Evolutionary conservation across 2,329 filamentous ascomycete species (phyloP).

Genomic region (Clarireedia homoeocarpa): DNA sequence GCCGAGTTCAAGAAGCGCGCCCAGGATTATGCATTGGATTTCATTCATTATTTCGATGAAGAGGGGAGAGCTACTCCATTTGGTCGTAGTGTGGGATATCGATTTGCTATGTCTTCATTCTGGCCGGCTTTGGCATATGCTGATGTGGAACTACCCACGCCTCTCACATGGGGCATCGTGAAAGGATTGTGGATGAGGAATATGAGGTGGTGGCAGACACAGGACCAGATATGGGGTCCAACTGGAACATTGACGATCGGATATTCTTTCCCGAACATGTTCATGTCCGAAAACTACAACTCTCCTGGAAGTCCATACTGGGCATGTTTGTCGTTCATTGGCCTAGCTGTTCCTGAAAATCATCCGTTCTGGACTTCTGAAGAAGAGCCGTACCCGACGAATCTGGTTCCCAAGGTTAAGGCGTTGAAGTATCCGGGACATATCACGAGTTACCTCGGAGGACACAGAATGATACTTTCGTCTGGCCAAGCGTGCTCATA

Average conservation of each 20-base stretch:
- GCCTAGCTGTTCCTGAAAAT: conserved; percentile 57
- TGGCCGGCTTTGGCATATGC: conserved; percentile 74
- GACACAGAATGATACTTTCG: conserved; percentile 67
- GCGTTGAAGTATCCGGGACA: conserved; percentile 62
- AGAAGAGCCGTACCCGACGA: conserved; percentile 53
- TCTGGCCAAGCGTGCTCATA: conserved; percentile 78
- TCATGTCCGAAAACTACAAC: conserved; percentile 77
- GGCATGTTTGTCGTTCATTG: conserved; percentile 72
- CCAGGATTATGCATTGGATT: conserved; percentile 57
- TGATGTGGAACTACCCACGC: conserved; percentile 62
- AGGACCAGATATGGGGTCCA: conserved; percentile 65
- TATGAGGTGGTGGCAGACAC: conserved; percentile 72
- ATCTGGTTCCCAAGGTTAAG: conserved; percentile 50
- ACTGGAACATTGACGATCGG: conserved; percentile 68
- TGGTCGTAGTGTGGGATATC: conserved; percentile 69
- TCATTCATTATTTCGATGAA: conserved; percentile 68
- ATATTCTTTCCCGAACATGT: conserved; percentile 74
- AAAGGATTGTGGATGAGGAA: conserved; percentile 69
- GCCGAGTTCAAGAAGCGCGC: conserved; percentile 64
- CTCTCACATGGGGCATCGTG: conserved; percentile 70
- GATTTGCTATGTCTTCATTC: conserved; percentile 81
- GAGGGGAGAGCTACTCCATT: conserved; percentile 68
- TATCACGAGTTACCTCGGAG: conserved; percentile 63
- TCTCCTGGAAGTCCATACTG: conserved; percentile 66
- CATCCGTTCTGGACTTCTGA: conserved; percentile 69